These are phyloP conservation scores for Coniella vitis DNA, from an alignment of 2,329 filamentous ascomycete species.

Conservation along the genomic window DNA sequence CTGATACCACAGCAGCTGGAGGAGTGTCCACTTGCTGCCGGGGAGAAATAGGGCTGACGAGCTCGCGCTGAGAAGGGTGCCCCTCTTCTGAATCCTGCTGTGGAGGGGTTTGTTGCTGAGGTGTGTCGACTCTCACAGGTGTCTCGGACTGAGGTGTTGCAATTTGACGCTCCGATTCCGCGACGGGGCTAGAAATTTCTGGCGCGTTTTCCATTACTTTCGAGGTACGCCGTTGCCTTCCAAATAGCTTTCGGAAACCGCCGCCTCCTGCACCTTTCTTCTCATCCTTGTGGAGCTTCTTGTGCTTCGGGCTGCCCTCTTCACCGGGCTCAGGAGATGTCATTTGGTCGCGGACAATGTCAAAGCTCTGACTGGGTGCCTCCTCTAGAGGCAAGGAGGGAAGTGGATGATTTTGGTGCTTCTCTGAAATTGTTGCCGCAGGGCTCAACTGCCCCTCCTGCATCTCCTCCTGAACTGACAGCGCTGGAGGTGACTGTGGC, in stretches of 20 bases:
- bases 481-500: conserved; percentile 23
- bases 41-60: conserved; percentile 16
- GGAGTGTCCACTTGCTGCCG: conserved; percentile 18
- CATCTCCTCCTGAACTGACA: conserved; percentile 19
- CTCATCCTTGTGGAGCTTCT: conserved; percentile 22
- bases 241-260: conserved; percentile 60
- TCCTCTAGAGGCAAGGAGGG: conserved; percentile 33
- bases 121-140: conserved; percentile 8
- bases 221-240: conserved; percentile 53
- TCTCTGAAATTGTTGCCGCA: conserved; percentile 9
- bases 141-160: conserved; percentile 2
- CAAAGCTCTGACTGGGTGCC: conserved; percentile 23
- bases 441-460: conserved; percentile 5
- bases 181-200: conserved; percentile 45
- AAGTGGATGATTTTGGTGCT: conserved; percentile 31
- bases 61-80: background rate
- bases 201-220: conserved; percentile 50
- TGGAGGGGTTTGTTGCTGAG: conserved; percentile 8
- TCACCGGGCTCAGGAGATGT: conserved; percentile 32
- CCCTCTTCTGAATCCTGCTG: background rate
- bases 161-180: conserved; percentile 26
- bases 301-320: conserved; percentile 36
- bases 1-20: conserved; percentile 28
- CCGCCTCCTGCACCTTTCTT: conserved; percentile 33
- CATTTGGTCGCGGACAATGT: conserved; percentile 31